Conservation (phyloP, 2,329 filamentous ascomycete genomes). For the Aspergillus sp. region DNA sequence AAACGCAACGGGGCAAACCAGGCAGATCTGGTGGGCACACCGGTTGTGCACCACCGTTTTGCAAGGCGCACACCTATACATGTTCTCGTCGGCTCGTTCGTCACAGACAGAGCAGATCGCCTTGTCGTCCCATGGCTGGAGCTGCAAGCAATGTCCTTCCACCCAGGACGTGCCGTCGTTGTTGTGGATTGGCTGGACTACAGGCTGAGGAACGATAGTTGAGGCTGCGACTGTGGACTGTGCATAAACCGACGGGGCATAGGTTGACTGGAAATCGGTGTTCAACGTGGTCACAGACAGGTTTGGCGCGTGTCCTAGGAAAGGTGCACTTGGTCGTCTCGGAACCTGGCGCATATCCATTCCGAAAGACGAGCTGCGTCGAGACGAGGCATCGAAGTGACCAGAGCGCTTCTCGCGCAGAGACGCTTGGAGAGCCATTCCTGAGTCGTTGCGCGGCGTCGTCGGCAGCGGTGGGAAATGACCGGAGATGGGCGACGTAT, state of each 20-base stretch:
- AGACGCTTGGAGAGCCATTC: conserved; percentile 80
- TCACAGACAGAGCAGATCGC: conserved; percentile 50
- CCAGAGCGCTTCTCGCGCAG: conserved; percentile 92
- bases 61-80: conserved; percentile 50
- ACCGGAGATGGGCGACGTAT: conserved; percentile 71
- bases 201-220: conserved; percentile 49
- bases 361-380: conserved; percentile 90
- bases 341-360: conserved; percentile 65
- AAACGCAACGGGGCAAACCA: conserved; percentile 68
- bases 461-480: conserved; percentile 74
- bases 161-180: conserved; percentile 45
- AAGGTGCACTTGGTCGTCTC: conserved; percentile 67
- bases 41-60: conserved; percentile 56
- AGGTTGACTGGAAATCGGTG: conserved; percentile 45
- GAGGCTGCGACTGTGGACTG: conserved; percentile 52
- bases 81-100: conserved; percentile 59
- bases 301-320: conserved; percentile 60
- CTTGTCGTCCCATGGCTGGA: conserved; percentile 45
- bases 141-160: conserved; percentile 51
- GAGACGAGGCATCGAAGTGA: conserved; percentile 78
- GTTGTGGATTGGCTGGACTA: conserved; percentile 40
- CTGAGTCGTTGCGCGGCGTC: conserved; percentile 84
- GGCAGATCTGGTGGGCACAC: conserved; percentile 59
- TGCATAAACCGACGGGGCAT: conserved; percentile 51
- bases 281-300: conserved; percentile 47